These are phyloP conservation scores for Xylaria sp. DNA, from an alignment of 495 filamentous ascomycete species.

Conservation along the genomic window DNA sequence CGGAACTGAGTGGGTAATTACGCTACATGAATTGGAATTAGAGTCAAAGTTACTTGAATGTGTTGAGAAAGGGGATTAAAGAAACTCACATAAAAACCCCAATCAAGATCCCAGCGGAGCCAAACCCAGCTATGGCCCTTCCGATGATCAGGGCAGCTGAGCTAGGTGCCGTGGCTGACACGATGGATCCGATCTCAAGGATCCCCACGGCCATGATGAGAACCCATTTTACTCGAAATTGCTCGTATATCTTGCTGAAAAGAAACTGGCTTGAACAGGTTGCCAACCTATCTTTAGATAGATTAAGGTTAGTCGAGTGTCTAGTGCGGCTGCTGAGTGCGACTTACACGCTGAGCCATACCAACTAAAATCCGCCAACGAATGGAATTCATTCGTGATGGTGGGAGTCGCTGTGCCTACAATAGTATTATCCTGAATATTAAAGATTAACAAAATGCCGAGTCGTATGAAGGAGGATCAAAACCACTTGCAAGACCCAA, in stretches of 20 bases:
- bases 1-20: conserved; percentile 13
- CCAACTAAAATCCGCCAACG: conserved; percentile 55
- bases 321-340: background rate
- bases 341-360: conserved; percentile 44
- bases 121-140: conserved; percentile 56
- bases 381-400: conserved; percentile 50
- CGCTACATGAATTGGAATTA: background rate
- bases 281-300: background rate
- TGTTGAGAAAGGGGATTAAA: background rate
- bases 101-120: conserved; percentile 40
- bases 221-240: conserved; percentile 28
- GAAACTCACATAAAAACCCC: conserved; percentile 11
- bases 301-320: background rate
- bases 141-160: conserved; percentile 54
- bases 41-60: background rate
- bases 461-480: background rate
- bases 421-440: conserved; percentile 11
- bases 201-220: conserved; percentile 16
- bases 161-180: conserved; percentile 56
- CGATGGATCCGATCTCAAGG: conserved; percentile 52
- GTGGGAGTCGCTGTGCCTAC: conserved; percentile 33
- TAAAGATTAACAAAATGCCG: background rate
- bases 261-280: conserved; percentile 26
- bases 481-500: background rate
- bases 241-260: conserved; percentile 30